Base-by-base conservation (phyloP, 2,329 filamentous ascomycete genomes). In the Aspergillus melleus region DNA sequence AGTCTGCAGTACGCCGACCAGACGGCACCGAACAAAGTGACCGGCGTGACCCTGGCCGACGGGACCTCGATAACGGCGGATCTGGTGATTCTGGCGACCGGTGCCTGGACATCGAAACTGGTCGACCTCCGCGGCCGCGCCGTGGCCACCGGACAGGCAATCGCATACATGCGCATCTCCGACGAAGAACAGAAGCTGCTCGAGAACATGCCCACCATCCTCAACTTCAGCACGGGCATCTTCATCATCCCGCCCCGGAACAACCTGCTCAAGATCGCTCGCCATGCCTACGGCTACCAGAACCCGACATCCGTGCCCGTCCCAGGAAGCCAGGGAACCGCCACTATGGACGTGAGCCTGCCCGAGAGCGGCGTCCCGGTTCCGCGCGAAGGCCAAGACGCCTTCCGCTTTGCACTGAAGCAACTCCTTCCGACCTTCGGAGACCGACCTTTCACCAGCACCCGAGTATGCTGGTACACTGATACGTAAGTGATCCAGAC, bases 101-200 rank as follows among this genome's bases (percentile, higher is more conserved):
- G 94, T 16, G 92, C 94, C 4, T 98, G 94, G 93, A 91, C 90
- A 2, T 85, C 88, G 2, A 83, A 85, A 1, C 82, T 97, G 22
- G 78, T 97, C 58, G 90, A 96, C 74, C 80, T 97, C 0, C 82
- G 88, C 51, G 91, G 91, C 26, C 85, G 90, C 49, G 88, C 88
- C 44, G 85, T 89, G 64, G 90, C 93, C 2, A 96, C 92, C 0
- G 94, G 91, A 14, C 94, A 98, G 70, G 85, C 86, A 0, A 73
- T 98, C 26, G 89, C 85, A 12, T 97, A 96, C 77, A 79, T 96
- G 65, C 82, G 86, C 64, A 83, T 98, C 67, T 89, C 87, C 0
- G 79, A 86, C 16, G 83, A 84, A 5, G 93, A 97, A 76, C 87
- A 93, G 75, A 79, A 80, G 16, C 74, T 75, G 4, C 80, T 96